phyloP scores from a whole-genome alignment of 805 yeast species.

The Lipomyces lipofer region DNA sequence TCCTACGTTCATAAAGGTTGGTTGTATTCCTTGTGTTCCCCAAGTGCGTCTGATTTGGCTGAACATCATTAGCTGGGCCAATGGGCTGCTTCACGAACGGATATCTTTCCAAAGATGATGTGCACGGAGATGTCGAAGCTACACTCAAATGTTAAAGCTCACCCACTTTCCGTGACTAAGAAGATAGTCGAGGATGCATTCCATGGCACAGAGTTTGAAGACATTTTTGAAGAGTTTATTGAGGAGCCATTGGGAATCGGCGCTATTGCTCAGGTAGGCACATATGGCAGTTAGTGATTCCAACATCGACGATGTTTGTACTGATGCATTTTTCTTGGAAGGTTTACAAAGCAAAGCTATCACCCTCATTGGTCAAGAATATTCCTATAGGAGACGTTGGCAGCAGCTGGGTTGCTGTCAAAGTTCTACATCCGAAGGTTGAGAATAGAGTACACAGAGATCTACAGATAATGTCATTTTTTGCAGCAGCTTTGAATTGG shows the following conservation, averaged over 20 bases:
- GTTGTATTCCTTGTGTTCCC: slow-evolving; percentile 14
- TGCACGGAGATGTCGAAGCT: slow-evolving; percentile 74
- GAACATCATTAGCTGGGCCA: slow-evolving; percentile 79
- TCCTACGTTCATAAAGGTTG: slow-evolving; percentile 63
- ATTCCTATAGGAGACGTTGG: slow-evolving; percentile 22
- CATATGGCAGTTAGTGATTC: not conserved
- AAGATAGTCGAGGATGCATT: slow-evolving; percentile 60
- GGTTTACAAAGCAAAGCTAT: slow-evolving; percentile 74
- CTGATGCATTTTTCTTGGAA: not conserved
- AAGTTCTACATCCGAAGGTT: slow-evolving; percentile 89
- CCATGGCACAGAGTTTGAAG: slow-evolving; percentile 56
- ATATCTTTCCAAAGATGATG: slow-evolving; percentile 76
- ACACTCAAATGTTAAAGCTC: slow-evolving; percentile 82
- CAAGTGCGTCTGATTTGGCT: not conserved
- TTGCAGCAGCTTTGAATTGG: slow-evolving; percentile 67
- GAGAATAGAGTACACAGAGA: slow-evolving; percentile 73
- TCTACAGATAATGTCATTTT: slow-evolving; percentile 74
- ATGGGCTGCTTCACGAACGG: slow-evolving; percentile 98
- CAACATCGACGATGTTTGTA: not conserved
- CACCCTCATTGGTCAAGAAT: slow-evolving; percentile 35
- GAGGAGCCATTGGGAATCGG: slow-evolving; percentile 91
- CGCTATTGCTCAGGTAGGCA: slow-evolving; percentile 77
- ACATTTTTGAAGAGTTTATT: slow-evolving; percentile 76
- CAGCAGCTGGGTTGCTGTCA: slow-evolving; percentile 69
- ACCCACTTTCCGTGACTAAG: slow-evolving; percentile 62